A percentile compares a stretch with the other conserved stretches of the same genome.
Evolutionary conservation across 352 stramenopile genomes (phyloP).

Genomic region (Albugo laibachii): DNA sequence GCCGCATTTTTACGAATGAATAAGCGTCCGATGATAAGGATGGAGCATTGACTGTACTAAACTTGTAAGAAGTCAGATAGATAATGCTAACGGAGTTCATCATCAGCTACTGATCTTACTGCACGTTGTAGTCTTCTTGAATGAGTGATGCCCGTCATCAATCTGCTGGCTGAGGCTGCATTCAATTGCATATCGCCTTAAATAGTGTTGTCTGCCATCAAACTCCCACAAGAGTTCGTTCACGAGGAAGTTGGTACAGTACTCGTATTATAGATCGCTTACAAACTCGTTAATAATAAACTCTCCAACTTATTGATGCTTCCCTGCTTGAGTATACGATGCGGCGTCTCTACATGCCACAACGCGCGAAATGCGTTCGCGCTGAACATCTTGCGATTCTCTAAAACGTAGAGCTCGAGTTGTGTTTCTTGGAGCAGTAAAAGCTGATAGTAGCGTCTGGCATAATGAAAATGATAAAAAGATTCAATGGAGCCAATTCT

Average conservation of each 20-base stretch:
- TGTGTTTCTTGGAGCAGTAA: constrained; percentile 51
- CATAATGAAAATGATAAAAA: constrained; percentile 40
- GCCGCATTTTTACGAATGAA: constrained; percentile 50
- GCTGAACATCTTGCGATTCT: constrained; percentile 40
- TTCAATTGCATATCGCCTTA: too few species aligned
- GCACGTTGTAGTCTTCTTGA: too few species aligned
- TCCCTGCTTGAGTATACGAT: constrained; percentile 44
- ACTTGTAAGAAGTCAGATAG: too few species aligned
- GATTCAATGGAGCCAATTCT: constrained; percentile 16
- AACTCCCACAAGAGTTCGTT: too few species aligned
- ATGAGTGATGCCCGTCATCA: too few species aligned
- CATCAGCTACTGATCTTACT: too few species aligned
- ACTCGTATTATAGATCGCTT: too few species aligned
- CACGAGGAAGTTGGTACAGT: too few species aligned
- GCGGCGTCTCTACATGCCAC: constrained; percentile 52
- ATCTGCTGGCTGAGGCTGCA: too few species aligned
- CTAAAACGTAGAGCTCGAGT: constrained; percentile 56
- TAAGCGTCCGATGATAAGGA: constrained; percentile 16
- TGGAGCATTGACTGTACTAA: too few species aligned
- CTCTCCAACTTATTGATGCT: constrained; percentile 74
- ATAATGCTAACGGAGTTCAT: too few species aligned
- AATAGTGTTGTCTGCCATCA: too few species aligned
- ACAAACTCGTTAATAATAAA: neutral
- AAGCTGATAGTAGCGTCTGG: constrained; percentile 60
- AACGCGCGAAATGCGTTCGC: constrained; percentile 44